Base-by-base conservation (phyloP, 305 asterid genomes). In the Coffea humblotiana region DNA sequence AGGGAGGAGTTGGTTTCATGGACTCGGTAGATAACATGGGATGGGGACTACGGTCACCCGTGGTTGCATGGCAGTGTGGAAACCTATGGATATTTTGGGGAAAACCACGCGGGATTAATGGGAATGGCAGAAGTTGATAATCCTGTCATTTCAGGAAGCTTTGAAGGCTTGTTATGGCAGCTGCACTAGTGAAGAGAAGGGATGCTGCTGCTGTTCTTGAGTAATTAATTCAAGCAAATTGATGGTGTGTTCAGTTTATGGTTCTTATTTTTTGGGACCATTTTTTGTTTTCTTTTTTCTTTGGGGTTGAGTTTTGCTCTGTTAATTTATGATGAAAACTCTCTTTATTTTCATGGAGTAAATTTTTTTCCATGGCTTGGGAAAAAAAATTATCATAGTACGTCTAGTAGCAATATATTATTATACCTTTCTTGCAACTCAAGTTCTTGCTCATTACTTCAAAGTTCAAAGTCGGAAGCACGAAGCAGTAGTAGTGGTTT, bases 41-140 rank as follows among this genome's bases (percentile, higher is more conserved):
- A 16, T 91, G 95, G 94, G 94, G 97, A 89, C 27, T 87, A 81
- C 78, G 81, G 81, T 63, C 84, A 79, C 14, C 87, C 87, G 47
- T 77, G 85, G 91, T 71, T 85, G 76, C 82, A 85, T 61, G 73
- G 81, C 49, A 65, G 52, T 48, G 54, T 8, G 35, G 83, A 75
- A 18, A 56, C 45, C 2, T 81, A 66, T 70, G 79, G 79, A 45
- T 84, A 66, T 56, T 76, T 79, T 32, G 82, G 78, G n/a, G 81
- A 84, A 64, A 45, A 23, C 1, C 56, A 76, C 35, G 61, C 27
- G 16, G 64, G 64, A 58, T 27, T 65, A 51, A 52, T 71, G 77
- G 72, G 67, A 43, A 75, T 78, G 63, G 23, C 72, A 16, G 83
- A 23, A 56, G 78, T 74, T 12, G 84, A 12, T 10, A 27, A 83